Conservation (phyloP, 2,329 filamentous ascomycete genomes). For the Aspergillus glaucus region DNA sequence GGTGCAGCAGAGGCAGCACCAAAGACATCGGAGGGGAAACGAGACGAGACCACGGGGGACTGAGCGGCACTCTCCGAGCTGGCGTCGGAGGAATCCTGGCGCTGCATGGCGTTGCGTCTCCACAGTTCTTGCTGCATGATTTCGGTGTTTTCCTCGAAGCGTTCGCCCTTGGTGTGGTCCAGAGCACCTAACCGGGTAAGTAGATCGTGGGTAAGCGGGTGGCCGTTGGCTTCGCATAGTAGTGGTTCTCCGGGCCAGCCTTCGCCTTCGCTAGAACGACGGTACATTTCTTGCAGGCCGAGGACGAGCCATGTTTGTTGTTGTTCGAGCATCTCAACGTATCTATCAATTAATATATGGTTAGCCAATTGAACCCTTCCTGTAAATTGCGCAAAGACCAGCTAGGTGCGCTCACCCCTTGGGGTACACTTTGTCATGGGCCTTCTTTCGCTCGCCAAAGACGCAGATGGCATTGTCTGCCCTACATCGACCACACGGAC, state of each 20-base stretch:
- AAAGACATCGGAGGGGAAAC: conserved; percentile 24
- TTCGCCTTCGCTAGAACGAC: conserved; percentile 45
- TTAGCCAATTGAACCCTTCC: background rate
- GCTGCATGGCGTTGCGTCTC: conserved; percentile 48
- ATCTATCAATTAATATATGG: conserved; percentile 33
- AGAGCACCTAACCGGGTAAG: conserved; percentile 54
- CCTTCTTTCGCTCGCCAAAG: conserved; percentile 60
- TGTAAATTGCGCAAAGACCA: background rate
- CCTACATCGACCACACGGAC: conserved; percentile 56
- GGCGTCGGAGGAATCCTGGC: conserved; percentile 51
- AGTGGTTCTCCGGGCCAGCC: conserved; percentile 52
- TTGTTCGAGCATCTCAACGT: conserved; percentile 62
- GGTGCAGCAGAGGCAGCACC: conserved; percentile 1
- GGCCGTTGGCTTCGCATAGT: conserved; percentile 46
- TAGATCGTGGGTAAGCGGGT: conserved; percentile 59
- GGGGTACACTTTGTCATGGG: conserved; percentile 62
- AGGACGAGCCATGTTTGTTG: conserved; percentile 58
- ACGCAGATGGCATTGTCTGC: conserved; percentile 60
- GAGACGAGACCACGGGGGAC: conserved; percentile 29
- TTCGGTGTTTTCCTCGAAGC: conserved; percentile 54
- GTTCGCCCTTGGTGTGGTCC: conserved; percentile 47
- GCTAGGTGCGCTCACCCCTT: conserved; percentile 50
- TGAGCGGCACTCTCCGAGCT: conserved; percentile 50
- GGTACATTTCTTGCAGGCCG: conserved; percentile 57
- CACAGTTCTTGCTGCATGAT: conserved; percentile 51